A percentile compares a stretch with the other conserved stretches of the same genome.
These are phyloP conservation scores for Cylindrodendrum hubeiense DNA, from an alignment of 2,329 filamentous ascomycete species.

Conservation along the genomic window DNA sequence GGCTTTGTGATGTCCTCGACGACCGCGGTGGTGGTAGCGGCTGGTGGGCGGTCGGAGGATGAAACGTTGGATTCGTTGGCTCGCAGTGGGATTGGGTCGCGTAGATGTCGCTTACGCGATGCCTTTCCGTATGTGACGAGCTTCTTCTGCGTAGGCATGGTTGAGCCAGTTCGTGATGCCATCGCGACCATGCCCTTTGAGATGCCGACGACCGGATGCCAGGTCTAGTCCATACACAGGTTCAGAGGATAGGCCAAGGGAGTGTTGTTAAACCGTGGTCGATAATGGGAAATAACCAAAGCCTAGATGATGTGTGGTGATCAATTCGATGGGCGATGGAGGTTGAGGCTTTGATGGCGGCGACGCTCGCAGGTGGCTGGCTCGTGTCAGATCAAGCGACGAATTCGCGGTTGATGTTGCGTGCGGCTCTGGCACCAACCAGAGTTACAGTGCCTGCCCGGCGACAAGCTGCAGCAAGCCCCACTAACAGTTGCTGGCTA, in stretches of 20 bases:
- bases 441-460: background rate
- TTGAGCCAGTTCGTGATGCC: conserved; percentile 35
- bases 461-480: conserved; percentile 6
- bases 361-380: conserved; percentile 2
- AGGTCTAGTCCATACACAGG: conserved; percentile 28
- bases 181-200: conserved; percentile 28
- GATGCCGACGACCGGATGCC: conserved; percentile 18
- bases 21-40: conserved; percentile 1
- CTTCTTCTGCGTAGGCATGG: conserved; percentile 40
- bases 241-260: background rate
- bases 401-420: conserved; percentile 14
- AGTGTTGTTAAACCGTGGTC: conserved; percentile 5
- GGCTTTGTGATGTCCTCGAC: conserved; percentile 28
- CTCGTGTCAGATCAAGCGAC: conserved; percentile 8
- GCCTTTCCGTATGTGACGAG: conserved; percentile 45
- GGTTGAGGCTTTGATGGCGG: conserved; percentile 10
- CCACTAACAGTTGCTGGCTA: conserved; percentile 10
- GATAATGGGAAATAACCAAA: conserved; percentile 4
- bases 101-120: conserved; percentile 40
- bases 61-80: conserved; percentile 31
- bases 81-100: conserved; percentile 38
- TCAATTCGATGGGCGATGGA: background rate
- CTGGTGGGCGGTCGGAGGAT: conserved; percentile 24
- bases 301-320: background rate
- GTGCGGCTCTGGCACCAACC: conserved; percentile 8